These are phyloP conservation scores for Phalaenopsis hybrid DNA, from an alignment of 116 monocot species.

Conservation along the genomic window DNA sequence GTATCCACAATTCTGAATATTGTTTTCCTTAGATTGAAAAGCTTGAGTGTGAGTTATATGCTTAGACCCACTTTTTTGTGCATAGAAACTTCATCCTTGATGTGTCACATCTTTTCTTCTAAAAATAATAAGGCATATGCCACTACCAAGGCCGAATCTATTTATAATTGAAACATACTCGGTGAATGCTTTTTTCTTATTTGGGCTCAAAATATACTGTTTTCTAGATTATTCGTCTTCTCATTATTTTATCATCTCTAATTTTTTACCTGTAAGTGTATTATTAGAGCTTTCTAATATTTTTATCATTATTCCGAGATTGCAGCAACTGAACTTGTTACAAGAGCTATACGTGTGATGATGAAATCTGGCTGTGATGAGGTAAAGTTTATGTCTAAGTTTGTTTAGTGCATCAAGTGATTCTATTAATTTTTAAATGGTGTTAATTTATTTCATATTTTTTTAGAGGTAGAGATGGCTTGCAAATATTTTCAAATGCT, in stretches of 20 bases:
- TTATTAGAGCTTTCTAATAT: not conserved
- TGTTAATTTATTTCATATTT: not conserved
- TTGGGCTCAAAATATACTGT: not conserved
- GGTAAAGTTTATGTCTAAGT: constrained; percentile 26
- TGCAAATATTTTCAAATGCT: not conserved
- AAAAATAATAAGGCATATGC: not conserved
- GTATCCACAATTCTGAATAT: too few species aligned
- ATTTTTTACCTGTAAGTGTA: not conserved
- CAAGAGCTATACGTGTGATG: constrained; percentile 87
- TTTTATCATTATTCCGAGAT: constrained; percentile 11
- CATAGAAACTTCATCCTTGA: not conserved
- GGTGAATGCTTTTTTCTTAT: not conserved
- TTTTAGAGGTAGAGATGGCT: not conserved
- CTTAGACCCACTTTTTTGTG: too few species aligned
- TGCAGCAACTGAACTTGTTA: constrained; percentile 97
- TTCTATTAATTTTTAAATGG: not conserved
- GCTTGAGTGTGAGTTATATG: too few species aligned
- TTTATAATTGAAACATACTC: not conserved
- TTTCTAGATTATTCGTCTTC: not conserved
- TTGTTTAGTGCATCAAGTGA: not conserved
- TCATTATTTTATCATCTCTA: not conserved
- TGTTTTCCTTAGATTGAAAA: too few species aligned
- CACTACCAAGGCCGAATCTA: not conserved
- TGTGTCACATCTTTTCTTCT: too few species aligned
- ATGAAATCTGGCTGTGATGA: constrained; percentile 99